A percentile compares a stretch with the other conserved stretches of the same genome.
Conservation (phyloP, 2,329 filamentous ascomycete genomes). For the Diaporthe capsici region DNA sequence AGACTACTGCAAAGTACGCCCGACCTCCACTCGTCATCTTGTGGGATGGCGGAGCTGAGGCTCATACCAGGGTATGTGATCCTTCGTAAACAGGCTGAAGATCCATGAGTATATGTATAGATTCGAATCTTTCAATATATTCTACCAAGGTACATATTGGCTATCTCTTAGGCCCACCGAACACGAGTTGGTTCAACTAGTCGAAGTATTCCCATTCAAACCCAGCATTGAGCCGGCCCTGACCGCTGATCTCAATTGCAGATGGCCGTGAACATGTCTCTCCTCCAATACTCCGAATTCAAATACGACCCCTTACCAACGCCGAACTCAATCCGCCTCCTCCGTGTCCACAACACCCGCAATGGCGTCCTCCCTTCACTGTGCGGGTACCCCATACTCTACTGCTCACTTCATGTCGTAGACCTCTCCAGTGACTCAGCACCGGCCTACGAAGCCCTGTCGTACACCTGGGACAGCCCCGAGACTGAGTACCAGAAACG, state of each 20-base stretch:
- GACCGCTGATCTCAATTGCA: not conserved
- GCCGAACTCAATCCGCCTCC: constrained; percentile 17
- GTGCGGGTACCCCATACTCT: constrained; percentile 18
- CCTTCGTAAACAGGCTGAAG: not conserved
- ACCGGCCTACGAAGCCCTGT: constrained; percentile 46
- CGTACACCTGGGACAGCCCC: constrained; percentile 40
- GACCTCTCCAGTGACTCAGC: constrained; percentile 13
- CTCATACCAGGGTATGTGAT: not conserved
- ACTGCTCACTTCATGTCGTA: constrained; percentile 24
- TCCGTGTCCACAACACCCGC: constrained; percentile 25
- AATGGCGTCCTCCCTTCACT: not conserved
- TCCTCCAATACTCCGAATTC: constrained; percentile 20
- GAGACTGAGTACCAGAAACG: constrained; percentile 24
- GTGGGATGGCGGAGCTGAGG: not conserved
- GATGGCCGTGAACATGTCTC: not conserved
- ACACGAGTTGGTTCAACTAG: too few relatives aligned
- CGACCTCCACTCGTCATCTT: not conserved
- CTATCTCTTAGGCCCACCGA: not conserved
- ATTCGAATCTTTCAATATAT: too few relatives aligned
- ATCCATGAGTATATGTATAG: not conserved
- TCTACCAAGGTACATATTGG: not conserved
- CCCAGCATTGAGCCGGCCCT: not conserved
- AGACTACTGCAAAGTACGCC: not conserved
- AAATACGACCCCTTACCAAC: constrained; percentile 13
- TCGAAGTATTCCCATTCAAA: not conserved